Base-by-base conservation (phyloP, 345 rosid species). In the Carallia brachiata region DNA sequence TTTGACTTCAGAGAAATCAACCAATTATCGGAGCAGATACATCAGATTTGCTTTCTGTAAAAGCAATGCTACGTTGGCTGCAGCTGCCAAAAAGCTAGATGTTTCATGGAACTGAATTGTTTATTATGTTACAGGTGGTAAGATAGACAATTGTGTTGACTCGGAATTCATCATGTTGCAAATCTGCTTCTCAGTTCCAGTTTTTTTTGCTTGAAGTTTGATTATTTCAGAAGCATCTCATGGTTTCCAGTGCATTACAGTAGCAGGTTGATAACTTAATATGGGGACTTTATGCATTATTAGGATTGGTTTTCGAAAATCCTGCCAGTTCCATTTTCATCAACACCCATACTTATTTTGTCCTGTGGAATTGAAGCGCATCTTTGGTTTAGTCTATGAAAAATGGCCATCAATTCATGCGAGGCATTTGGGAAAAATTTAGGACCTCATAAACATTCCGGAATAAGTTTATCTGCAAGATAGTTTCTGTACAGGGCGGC, bases 31-130 rank as follows among this genome's bases (percentile, higher is more conserved):
- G 50, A 78, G 66, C 63, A 85, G 79, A 40, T 84, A 77, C 54
- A 70, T 84, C 59, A 76, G 88, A 81, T 84, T 82, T 71, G 86
- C 88, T 63, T 88, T 88, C 77, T 88, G 90, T 75, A 86, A 85
- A 77, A 83, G 86, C 47, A 66, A 65, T 59, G 71, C 77, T 37
- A 88, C 84, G 31, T 63, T 84, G 66, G 80, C 70, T 50, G 82
- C 88, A 31, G 88, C 85, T 68, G 83, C 82, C 32, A 31, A 73
- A 63, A 84, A 72, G 69, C 81, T 85, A 18, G 50, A 36, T 62
- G 23, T 62, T 62, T 17, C 53, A 37, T 39, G 32, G 52, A 32
- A 36, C 52, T 27, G 5, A 34, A 36, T 4, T 12, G 50, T 44
- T 9, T 10, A 4, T 12, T 10, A 44, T 44, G 50, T 44, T 44